Percentiles rank a stretch among this genome's conserved stretches.
Conservation (phyloP, 2,329 filamentous ascomycete species). For the Plenodomus biglobosus region DNA sequence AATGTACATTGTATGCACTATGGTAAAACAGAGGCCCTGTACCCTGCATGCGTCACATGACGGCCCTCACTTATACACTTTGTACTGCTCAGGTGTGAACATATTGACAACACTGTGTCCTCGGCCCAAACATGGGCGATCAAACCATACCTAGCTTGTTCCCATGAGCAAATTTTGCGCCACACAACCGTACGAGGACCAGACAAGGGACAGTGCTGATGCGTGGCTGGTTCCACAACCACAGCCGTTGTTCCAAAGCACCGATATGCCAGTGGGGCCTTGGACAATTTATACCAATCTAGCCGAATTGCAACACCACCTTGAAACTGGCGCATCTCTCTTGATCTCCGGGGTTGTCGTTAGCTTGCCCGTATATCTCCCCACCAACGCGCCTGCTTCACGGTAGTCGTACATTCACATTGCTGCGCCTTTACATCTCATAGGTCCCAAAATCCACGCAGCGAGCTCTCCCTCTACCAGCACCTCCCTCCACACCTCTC, state of each 20-base stretch:
- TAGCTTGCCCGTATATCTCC: slow-evolving; percentile 19
- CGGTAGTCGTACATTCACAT: slow-evolving; percentile 2
- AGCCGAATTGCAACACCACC: slow-evolving; percentile 33
- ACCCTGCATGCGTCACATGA: neutral
- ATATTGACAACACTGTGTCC: slow-evolving; percentile 10
- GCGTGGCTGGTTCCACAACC: slow-evolving; percentile 31
- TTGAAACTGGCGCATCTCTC: slow-evolving; percentile 39
- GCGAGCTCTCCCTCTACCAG: neutral
- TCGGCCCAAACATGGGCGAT: neutral
- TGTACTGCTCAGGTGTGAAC: too few species aligned
- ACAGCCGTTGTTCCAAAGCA: slow-evolving; percentile 14
- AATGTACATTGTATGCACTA: too few species aligned
- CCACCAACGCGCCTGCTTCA: slow-evolving; percentile 2
- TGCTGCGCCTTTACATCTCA: slow-evolving; percentile 1
- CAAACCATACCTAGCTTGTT: neutral
- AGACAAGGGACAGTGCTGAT: slow-evolving; percentile 23
- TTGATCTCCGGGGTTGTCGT: slow-evolving; percentile 6
- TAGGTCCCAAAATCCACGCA: slow-evolving; percentile 9
- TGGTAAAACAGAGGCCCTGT: too few species aligned
- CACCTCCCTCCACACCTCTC: slow-evolving; percentile 1
- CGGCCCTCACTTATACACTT: neutral
- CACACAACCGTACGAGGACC: slow-evolving; percentile 24
- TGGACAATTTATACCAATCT: slow-evolving; percentile 37
- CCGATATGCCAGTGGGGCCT: slow-evolving; percentile 35
- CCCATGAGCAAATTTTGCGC: slow-evolving; percentile 42